phyloP scores from a whole-genome alignment of 2,329 filamentous ascomycete species.

The Trichoderma sp. region DNA sequence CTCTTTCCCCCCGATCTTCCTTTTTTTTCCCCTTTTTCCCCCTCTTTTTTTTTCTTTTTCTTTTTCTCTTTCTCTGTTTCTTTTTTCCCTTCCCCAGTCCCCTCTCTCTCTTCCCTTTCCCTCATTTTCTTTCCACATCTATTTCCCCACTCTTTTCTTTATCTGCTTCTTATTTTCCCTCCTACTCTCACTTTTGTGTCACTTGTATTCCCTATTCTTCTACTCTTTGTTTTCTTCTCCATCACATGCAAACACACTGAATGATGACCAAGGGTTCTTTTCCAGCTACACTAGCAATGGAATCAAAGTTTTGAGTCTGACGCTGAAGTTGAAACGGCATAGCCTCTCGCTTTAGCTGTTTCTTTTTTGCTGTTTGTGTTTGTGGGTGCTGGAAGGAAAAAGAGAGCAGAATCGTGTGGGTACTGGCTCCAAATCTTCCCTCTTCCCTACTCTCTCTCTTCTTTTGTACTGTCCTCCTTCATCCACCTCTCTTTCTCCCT shows the following conservation, averaged over 20 bases:
- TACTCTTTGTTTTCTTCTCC: neutral
- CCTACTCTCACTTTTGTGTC: neutral
- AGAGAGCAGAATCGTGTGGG: neutral
- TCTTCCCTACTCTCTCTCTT: neutral
- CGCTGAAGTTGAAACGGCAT: neutral
- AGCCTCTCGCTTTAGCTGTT: neutral
- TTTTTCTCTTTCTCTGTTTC: too few species aligned
- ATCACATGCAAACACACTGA: neutral
- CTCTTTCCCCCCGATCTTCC: too few species aligned
- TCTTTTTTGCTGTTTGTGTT: neutral
- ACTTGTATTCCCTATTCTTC: neutral
- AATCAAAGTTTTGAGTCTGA: neutral
- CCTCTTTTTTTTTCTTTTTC: neutral
- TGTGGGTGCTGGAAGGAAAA: neutral
- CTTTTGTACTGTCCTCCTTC: neutral
- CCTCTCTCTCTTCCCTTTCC: neutral
- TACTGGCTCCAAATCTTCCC: neutral
- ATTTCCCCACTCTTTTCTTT: neutral
- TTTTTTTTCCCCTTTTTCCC: neutral
- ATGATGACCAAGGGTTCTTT: neutral
- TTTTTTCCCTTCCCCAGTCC: neutral
- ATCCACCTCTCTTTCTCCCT: neutral
- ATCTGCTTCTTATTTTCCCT: neutral
- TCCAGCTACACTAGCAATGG: neutral
- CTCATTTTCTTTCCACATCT: neutral